Conservation (phyloP, 1,284 basidiomycete genomes). For the Pholiota adiposa region DNA sequence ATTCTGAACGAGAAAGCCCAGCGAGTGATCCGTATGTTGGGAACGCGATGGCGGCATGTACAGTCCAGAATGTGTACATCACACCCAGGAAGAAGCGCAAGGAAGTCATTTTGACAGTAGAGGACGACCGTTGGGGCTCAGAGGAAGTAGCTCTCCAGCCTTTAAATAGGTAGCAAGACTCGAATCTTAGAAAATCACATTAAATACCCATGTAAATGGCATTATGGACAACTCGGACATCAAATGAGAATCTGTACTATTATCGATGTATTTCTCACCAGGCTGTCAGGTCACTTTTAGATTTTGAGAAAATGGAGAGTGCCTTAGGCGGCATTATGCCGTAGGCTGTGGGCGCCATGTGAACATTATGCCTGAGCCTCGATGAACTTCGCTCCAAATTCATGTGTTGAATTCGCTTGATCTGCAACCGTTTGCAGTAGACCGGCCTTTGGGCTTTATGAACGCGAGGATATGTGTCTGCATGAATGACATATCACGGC, state of each 20-base stretch:
- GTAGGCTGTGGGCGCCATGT: background rate
- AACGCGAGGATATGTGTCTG: background rate
- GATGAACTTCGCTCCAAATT: background rate
- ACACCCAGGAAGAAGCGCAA: background rate
- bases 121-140: background rate
- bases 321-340: background rate
- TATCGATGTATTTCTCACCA: background rate
- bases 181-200: background rate
- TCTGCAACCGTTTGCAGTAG: background rate
- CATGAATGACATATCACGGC: background rate
- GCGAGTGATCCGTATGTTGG: conserved; percentile 19
- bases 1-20: conserved; percentile 19
- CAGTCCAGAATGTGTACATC: background rate
- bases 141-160: background rate
- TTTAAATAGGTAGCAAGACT: background rate
- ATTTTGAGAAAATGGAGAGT: background rate
- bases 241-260: background rate
- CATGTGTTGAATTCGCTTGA: background rate
- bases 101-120: background rate
- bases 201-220: background rate
- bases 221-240: background rate
- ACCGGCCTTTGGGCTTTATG: background rate
- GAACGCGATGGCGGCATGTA: conserved; percentile 6
- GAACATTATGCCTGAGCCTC: background rate
- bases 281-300: conserved; percentile 1